Base-by-base conservation (phyloP, 768 basidiomycete genomes). In the Mycena capillaripes region DNA sequence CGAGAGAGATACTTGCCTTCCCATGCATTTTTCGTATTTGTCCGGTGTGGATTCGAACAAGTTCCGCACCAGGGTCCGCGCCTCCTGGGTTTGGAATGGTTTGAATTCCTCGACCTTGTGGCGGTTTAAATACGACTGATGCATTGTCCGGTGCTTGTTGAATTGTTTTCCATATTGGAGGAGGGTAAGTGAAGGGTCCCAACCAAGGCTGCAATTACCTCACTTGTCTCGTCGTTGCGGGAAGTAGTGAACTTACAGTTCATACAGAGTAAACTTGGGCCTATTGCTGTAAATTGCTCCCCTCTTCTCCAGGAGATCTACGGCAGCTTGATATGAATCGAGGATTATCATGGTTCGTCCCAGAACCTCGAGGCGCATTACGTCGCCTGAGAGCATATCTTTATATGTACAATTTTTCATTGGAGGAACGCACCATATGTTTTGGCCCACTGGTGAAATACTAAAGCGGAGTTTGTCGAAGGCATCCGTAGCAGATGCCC, bases 271-370 rank as follows among this genome's bases (percentile, higher is more conserved):
- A 29, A 78, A 70, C 16, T 44, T 30, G 19, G 72, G 76, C 21
- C 73, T 46, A 30, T 76, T 57, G 0, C 81, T 79, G 62, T 79
- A 82, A 48, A 74, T 80, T 11, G 66, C 8, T 10, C 80, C 74
- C 38, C 81, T 73, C 58, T 78, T 82, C 2, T 82, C 83, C 11
- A 84, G 75, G 2, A 84, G 52, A 8, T 75, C 80, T 0, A 72
- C 69, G 36, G 76, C 70, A 9, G 76, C 76, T 30, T 75, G 66
- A 64, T 27, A 36, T 6, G 82, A 80, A 32, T 71, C 70, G 10
- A 71, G 64, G 25, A 71, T 55, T 34, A 71, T 56, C 38, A 79
- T 79, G 30, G 70, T 72, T 19, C 74, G 77, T 9, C 83, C 81
- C 0, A 82, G 55, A 11, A 81, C 36, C 25, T 68, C 23, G 23